These are phyloP conservation scores for Trichoderma breve DNA, from an alignment of 2,329 filamentous ascomycete genomes.

Conservation along the genomic window DNA sequence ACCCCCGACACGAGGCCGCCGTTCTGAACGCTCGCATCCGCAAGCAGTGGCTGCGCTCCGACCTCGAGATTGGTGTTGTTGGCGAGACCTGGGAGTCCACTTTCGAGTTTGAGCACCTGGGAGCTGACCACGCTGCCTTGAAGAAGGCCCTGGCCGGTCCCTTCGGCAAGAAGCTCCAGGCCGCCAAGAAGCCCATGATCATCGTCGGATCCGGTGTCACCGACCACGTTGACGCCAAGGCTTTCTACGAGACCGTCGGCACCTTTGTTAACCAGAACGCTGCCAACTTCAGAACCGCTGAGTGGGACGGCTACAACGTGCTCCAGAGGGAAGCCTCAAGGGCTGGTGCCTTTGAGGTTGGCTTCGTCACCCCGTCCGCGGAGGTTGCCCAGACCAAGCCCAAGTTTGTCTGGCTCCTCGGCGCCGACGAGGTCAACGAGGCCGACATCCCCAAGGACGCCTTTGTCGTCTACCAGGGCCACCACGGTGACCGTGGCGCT, in stretches of 20 bases:
- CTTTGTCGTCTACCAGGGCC: slow-evolving; percentile 96
- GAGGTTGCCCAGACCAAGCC: slow-evolving; percentile 80
- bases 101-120: slow-evolving; percentile 92
- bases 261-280: slow-evolving; percentile 91
- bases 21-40: slow-evolving; percentile 94
- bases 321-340: slow-evolving; percentile 91
- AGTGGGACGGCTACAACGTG: slow-evolving; percentile 98
- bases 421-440: slow-evolving; percentile 85
- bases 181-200: slow-evolving; percentile 92
- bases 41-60: slow-evolving; percentile 96
- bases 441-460: slow-evolving; percentile 91
- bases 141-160: slow-evolving; percentile 81
- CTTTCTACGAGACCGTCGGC: slow-evolving; percentile 88
- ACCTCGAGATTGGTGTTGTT: slow-evolving; percentile 87
- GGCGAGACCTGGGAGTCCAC: slow-evolving; percentile 91
- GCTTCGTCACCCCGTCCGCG: slow-evolving; percentile 82
- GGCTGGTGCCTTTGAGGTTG: slow-evolving; percentile 90
- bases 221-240: slow-evolving; percentile 87
- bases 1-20: slow-evolving; percentile 91
- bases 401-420: slow-evolving; percentile 96
- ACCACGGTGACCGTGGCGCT: slow-evolving; percentile 92
- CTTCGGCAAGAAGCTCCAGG: slow-evolving; percentile 89
- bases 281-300: slow-evolving; percentile 77
- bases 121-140: slow-evolving; percentile 71
- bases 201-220: slow-evolving; percentile 89